phyloP scores from a whole-genome alignment of 2,329 filamentous ascomycete genomes.

The Ophiocordyceps camponoti-saundersi region DNA sequence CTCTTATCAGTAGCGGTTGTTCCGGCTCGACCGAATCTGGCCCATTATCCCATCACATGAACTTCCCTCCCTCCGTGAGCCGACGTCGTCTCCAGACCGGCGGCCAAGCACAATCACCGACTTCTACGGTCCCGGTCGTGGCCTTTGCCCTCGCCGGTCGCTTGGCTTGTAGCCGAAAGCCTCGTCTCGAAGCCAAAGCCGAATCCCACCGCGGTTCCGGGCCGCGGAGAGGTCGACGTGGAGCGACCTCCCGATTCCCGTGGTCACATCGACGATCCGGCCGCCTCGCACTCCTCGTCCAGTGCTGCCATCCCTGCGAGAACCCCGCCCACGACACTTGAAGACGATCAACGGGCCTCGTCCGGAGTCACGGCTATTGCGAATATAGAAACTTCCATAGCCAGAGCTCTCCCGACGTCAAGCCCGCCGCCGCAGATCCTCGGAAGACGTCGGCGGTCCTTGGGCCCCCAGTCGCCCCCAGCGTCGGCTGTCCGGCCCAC shows the following conservation, averaged over 20 bases:
- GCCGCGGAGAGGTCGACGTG: slow-evolving; percentile 24
- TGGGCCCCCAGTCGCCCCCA: slow-evolving; percentile 19
- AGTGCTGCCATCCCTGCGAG: slow-evolving; percentile 27
- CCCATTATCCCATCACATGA: not conserved
- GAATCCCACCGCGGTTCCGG: slow-evolving; percentile 16
- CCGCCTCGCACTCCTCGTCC: slow-evolving; percentile 35
- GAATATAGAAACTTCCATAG: slow-evolving; percentile 23
- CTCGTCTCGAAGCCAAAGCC: slow-evolving; percentile 3
- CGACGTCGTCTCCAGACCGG: not conserved
- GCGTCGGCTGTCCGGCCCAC: slow-evolving; percentile 8
- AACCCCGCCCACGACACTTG: slow-evolving; percentile 8
- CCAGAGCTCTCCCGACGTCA: slow-evolving; percentile 8
- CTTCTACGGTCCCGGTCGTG: slow-evolving; percentile 1
- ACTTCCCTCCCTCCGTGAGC: not conserved
- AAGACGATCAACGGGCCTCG: slow-evolving; percentile 8
- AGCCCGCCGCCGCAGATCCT: slow-evolving; percentile 22
- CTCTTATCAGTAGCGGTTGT: not conserved
- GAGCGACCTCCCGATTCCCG: slow-evolving; percentile 18
- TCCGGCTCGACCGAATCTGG: not conserved
- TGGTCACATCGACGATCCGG: slow-evolving; percentile 39
- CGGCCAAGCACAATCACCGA: not conserved
- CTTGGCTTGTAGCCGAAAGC: slow-evolving; percentile 9
- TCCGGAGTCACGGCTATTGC: slow-evolving; percentile 13
- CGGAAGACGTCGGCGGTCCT: slow-evolving; percentile 37
- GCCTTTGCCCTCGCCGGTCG: slow-evolving; percentile 4